Evolutionary conservation across 164 flowering plant genomes (phyloP), one percentile per base, ranked within the genome.

Genomic region (Stephania yunnanensis): DNA sequence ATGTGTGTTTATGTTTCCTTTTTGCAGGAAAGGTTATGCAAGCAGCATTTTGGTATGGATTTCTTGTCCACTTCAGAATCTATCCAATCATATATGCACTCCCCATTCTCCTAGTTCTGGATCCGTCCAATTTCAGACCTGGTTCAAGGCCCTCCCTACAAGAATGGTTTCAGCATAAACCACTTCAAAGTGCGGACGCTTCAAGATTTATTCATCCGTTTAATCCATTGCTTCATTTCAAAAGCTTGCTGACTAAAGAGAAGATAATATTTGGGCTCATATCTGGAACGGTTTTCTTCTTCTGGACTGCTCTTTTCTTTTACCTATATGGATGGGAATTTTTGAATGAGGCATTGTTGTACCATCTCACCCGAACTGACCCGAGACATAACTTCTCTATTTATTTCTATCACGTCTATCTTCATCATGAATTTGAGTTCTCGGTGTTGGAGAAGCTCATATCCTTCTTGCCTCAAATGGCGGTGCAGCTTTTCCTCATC

Each of bases 341-440:
- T 85, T 78, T 95, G 78, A 81, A 95, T 46, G 99, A 95, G 83
- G 97, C 99, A 7, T 82, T 95, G 78, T 81, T 93, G 1, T 93
- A 92, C 81, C 98, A 93, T 86, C 93, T 95, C 46, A 92, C 97
- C 12, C 96, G 97, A 13, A 91, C 98, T n/a, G 99, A 95, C 80
- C 98, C 98, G 75, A 92, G 98, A 68, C 99, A 95, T 81, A 95
- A 95, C 76, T 95, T 93, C 78, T 95, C 96, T 6, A 89, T 95
- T 65, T 95, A 95, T 79, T 95, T 95, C 80, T 95, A 95, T 77
- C 95, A 92, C 84, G 90, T 93, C 69, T 95, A 93, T 80, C 95
- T 95, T 71, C 89, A 93, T 36, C 91, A 86, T 70, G 89, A 87
- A 65, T 83, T 78, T 3, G 86, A 83, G 74, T 84, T 91, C 45